Base-by-base conservation (phyloP, 1,139 yeast species). In the Protomyces arabidopsidicola region DNA sequence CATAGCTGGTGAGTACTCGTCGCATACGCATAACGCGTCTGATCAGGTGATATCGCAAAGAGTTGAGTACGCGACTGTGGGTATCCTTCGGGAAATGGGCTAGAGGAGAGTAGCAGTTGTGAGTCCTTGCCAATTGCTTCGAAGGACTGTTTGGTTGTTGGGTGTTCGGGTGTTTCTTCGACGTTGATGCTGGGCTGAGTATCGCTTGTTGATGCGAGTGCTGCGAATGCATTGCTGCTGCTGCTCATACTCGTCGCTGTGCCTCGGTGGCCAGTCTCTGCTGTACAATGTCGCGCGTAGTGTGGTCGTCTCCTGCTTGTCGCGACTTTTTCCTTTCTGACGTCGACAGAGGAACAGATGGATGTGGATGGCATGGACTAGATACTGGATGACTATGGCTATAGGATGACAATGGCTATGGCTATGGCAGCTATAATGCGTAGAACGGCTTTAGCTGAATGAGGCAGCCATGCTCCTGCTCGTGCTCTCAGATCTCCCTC, bases 11-110 rank as follows among this genome's bases (percentile, higher is more conserved):
- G 18, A 18, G 54, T 31, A 31, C 34, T 14, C 3, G 56, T 52
- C 18, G 48, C 56, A 34, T 51, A 58, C 10, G 53, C 56, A 34
- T 52, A 58, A 2, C 10, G 20, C 14, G 22, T 3, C 3, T 52
- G 24, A 34, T 48, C 53, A 3, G 53, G 53, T 5, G 56, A 51
- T 2, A 58, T 18, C 18, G 62, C 42, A 12, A 58, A 27, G 9
- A 35, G 56, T 45, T 58, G 62, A 2, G 52, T 52, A 5, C 62
- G 55, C 12, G 55, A 10, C 18, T 6, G 18, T 10, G 62, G 62
- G 39, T 36, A 58, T 2, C 35, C 45, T 39, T 12, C 35, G 10
- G 42, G 36, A 20, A 16, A 58, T 1, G 62, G 39, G 18, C 12
- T 22, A n/a, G 20, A 3, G 10, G 52, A 45, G 18, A 58, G n/a